Conservation (phyloP, 345 rosid genomes). For the Schrenkiella parvula region DNA sequence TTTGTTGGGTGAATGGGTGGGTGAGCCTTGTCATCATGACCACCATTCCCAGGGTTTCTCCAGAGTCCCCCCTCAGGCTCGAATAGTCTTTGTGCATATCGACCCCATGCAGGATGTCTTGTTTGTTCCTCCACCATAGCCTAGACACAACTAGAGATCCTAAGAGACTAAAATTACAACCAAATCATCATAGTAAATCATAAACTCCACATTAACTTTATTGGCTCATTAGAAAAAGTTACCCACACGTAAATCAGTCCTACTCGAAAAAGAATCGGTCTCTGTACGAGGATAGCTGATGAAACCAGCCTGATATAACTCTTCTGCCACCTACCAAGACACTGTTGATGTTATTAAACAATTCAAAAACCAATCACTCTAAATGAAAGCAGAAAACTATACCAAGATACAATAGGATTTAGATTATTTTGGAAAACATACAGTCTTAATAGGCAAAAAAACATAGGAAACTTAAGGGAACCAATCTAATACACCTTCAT, state of each 20-base stretch:
- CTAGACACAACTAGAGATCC: constrained; percentile 39
- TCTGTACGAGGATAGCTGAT: constrained; percentile 99
- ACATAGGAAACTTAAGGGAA: background rate
- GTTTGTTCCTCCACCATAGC: constrained; percentile 80
- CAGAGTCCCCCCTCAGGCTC: constrained; percentile 77
- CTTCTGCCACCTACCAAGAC: constrained; percentile 86
- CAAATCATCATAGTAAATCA: constrained; percentile 8
- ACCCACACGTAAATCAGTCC: constrained; percentile 92
- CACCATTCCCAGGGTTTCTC: constrained; percentile 94
- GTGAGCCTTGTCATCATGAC: constrained; percentile 98
- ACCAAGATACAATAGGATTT: background rate
- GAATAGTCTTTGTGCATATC: constrained; percentile 74
- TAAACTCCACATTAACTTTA: background rate
- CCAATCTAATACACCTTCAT: constrained; percentile 60
- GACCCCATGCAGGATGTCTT: constrained; percentile 88
- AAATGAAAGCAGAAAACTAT: constrained; percentile 10
- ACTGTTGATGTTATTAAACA: constrained; percentile 5
- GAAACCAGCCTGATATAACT: constrained; percentile 92
- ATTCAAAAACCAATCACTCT: background rate
- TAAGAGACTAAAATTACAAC: constrained; percentile 23
- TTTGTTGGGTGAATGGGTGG: constrained; percentile 99
- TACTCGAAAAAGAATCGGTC: constrained; percentile 78
- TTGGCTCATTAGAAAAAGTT: constrained; percentile 29
- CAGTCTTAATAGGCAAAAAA: constrained; percentile 1
- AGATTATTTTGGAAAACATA: constrained; percentile 1